Evolutionary conservation across 169 alveolate genomes (phyloP).

Genomic region (Eimeria nieschulzi): DNA sequence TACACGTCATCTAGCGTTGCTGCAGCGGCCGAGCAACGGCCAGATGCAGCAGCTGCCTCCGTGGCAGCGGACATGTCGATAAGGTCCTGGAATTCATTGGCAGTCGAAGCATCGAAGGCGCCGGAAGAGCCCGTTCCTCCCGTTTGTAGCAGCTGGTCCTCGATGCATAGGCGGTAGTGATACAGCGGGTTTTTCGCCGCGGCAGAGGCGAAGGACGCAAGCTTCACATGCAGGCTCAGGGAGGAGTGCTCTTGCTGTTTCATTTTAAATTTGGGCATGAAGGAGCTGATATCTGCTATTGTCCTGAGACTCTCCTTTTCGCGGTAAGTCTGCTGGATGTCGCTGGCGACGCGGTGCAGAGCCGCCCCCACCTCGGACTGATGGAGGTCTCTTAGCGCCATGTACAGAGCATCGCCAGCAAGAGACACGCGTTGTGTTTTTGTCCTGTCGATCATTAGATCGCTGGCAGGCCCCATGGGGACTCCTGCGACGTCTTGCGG

Average conservation of each 20-base stretch:
- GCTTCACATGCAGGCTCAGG: constrained; percentile 89
- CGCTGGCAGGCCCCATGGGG: not conserved
- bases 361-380: constrained; percentile 85
- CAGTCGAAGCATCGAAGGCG: constrained; percentile 32
- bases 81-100: constrained; percentile 68
- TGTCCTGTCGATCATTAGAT: constrained; percentile 5
- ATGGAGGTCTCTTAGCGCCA: constrained; percentile 84
- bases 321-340: constrained; percentile 86
- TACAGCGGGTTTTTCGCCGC: constrained; percentile 81
- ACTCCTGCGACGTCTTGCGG: not conserved
- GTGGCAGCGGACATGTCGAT: constrained; percentile 75
- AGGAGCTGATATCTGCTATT: constrained; percentile 87
- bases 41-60: constrained; percentile 58
- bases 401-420: constrained; percentile 82
- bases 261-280: constrained; percentile 86
- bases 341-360: constrained; percentile 88
- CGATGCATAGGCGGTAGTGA: constrained; percentile 84
- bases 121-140: constrained; percentile 62
- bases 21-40: constrained; percentile 68
- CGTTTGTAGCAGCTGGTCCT: constrained; percentile 82
- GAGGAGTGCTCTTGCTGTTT: constrained; percentile 90
- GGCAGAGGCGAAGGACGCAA: constrained; percentile 86
- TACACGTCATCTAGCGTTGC: constrained; percentile 76
- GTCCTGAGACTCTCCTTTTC: constrained; percentile 87
- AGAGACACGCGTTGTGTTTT: constrained; percentile 41